phyloP scores from a whole-genome alignment of 2,329 filamentous ascomycete species.

The Colletotrichum zoysiae region DNA sequence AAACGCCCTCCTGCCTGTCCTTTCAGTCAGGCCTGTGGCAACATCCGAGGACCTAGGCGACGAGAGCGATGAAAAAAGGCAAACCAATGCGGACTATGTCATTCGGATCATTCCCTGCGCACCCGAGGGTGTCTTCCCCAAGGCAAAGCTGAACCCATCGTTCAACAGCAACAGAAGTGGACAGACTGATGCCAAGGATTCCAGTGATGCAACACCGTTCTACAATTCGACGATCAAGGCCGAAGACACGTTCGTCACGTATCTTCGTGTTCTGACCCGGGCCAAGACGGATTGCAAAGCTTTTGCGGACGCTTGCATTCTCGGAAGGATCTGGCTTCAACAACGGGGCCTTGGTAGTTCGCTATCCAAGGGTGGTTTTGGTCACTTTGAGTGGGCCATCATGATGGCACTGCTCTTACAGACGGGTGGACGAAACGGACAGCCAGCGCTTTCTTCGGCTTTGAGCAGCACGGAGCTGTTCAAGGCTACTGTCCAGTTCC shows the following conservation, averaged over 20 bases:
- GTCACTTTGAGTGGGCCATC: conserved; percentile 91
- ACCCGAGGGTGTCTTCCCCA: conserved; percentile 76
- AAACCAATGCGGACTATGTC: conserved; percentile 58
- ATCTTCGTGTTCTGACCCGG: conserved; percentile 81
- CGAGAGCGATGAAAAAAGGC: conserved; percentile 44
- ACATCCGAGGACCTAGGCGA: conserved; percentile 43
- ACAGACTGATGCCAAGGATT: conserved; percentile 57
- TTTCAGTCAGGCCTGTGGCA: conserved; percentile 58
- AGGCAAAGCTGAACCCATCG: conserved; percentile 76
- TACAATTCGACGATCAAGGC: conserved; percentile 90
- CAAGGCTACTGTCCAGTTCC: conserved; percentile 91
- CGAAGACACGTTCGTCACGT: conserved; percentile 79
- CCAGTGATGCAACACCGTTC: conserved; percentile 74
- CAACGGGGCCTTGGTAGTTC: conserved; percentile 84
- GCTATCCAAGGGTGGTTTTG: conserved; percentile 85
- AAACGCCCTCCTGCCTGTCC: conserved; percentile 81
- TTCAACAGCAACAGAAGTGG: conserved; percentile 77
- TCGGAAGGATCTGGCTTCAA: conserved; percentile 89
- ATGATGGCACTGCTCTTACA: conserved; percentile 84
- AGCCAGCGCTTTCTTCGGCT: conserved; percentile 79
- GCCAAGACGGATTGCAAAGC: conserved; percentile 76
- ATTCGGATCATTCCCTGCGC: conserved; percentile 85
- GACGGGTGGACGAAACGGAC: conserved; percentile 79
- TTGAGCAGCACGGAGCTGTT: conserved; percentile 95
- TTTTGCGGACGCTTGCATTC: conserved; percentile 85